Base-by-base conservation (phyloP, 305 asterid species). In the Stenogyne calaminthoides region DNA sequence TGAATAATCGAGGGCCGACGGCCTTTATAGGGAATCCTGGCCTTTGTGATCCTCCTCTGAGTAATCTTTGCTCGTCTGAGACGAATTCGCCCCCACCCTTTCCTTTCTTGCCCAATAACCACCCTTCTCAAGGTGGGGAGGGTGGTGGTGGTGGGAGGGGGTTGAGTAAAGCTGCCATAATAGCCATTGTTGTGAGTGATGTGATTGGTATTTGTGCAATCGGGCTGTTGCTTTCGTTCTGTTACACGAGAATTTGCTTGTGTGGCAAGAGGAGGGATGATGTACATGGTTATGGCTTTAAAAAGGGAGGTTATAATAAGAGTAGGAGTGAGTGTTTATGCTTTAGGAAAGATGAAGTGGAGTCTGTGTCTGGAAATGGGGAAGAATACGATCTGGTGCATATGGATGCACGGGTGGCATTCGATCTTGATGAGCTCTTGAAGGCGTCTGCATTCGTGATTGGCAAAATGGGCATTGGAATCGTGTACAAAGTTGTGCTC, bases 371-470 rank as follows among this genome's bases (percentile, higher is more conserved):
- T 0, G 96, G 89, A 66, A 84, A 88, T 44, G 81, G 77, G n/a
- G 96, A 91, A 36, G 91, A 88, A 32, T 83, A 81, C 59, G 96
- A 91, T 82, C 83, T 93, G 0, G 95, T 93, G 69, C 78, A 90
- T 2, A 74, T 93, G 61, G 98, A 88, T 67, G 55, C 78, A 57
- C 83, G 83, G 32, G 80, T 86, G 80, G 86, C 79, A 0, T 93
- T 88, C 77, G 92, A 91, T 81, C 89, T 93, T 2, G 98, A 91
- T 15, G 91, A 91, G 77, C 96, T 93, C 64, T 84, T 93, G 67
- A 93, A 89, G 76, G 98, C 98, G 2, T 89, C 98, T 34, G 98
- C 98, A 0, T 93, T 91, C 66, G 95, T 93, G 19, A 87, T 93
- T 14, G 98, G 98, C 18, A 89, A 89, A 84, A 93, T 95, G 44